phyloP scores from a whole-genome alignment of 2,329 filamentous ascomycete species.

The Pyrenochaeta sp. region DNA sequence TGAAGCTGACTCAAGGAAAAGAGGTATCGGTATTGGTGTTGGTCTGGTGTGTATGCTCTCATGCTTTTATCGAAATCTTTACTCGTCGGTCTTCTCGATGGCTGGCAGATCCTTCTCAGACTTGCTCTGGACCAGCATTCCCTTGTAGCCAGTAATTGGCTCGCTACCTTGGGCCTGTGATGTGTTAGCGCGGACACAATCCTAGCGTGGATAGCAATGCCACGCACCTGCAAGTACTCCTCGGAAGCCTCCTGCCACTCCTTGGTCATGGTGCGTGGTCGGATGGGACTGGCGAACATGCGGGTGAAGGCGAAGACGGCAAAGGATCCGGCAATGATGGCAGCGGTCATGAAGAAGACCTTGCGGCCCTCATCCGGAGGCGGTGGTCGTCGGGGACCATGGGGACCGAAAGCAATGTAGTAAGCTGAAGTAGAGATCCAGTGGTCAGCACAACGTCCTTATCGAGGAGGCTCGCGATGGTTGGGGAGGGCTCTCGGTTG shows the following conservation, averaged over 20 bases:
- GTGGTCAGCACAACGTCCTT: conserved; percentile 28
- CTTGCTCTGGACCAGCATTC: conserved; percentile 50
- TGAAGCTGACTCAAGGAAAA: conserved; percentile 47
- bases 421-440: conserved; percentile 73
- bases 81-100: conserved; percentile 40
- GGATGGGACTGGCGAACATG: conserved; percentile 68
- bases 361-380: conserved; percentile 86
- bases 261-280: conserved; percentile 88
- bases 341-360: conserved; percentile 74
- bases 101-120: conserved; percentile 41
- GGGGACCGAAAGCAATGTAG: conserved; percentile 97
- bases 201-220: conserved; percentile 16
- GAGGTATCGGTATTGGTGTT: conserved; percentile 39
- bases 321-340: conserved; percentile 72
- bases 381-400: conserved; percentile 84
- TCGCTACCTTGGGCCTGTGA: conserved; percentile 46
- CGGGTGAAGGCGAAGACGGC: conserved; percentile 77
- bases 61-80: conserved; percentile 29
- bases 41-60: conserved; percentile 38
- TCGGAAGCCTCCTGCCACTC: conserved; percentile 97
- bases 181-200: conserved; percentile 24
- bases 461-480: conserved; percentile 12
- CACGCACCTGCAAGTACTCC: conserved; percentile 87
- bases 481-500: conserved; percentile 17
- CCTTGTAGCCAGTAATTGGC: conserved; percentile 49